Base-by-base conservation (phyloP, 106 monocot species). In the Platanthera zijinensis region DNA sequence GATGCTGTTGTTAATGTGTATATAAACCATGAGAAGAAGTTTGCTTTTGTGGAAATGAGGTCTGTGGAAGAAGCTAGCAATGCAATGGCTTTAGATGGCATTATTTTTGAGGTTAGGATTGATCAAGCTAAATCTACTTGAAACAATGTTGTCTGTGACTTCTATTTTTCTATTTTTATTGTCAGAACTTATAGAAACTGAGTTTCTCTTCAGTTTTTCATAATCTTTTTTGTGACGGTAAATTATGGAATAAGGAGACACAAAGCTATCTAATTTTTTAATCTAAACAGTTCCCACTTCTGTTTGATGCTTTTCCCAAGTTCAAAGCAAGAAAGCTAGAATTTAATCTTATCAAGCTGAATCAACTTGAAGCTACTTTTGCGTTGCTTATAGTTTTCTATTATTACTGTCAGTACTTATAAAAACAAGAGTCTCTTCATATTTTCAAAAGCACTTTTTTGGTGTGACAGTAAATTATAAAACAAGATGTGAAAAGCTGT, bases 21-120 rank as follows among this genome's bases (percentile, higher is more conserved):
- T 71, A 96, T 96, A 82, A 96, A 96, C 77, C 96, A 96, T 85
- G 96, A 96, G 70, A 96, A 96, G 85, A 96, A 96, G 78, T 96
- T 96, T 83, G 96, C 96, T 45, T 96, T 96, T 77, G 96, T 96
- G 79, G 96, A 96, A 78, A 96, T 96, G 96, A 87, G 96, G 61
- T 96, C 96, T 22, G 96, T 96, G 30, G 96, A 96, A 82, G 96
- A 96, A 88, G 96, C 96, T 48, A 91, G 91, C 78, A 96, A 96
- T 83, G 96, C 96, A 62, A 96, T 96, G 96, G 93, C 96, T 46
- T 85, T 96, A 64, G 96, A 96, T 89, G 93, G 93, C 63, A 96
- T 96, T 59, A 91, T 93, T 75, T 96, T 96, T 87, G 96, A 96
- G 96, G 95, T 92, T 48, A 48, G 15, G 70, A 70, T 70, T 48